Conservation (phyloP, 192 early-diverging fungal species). For the Linnemannia zychae region DNA sequence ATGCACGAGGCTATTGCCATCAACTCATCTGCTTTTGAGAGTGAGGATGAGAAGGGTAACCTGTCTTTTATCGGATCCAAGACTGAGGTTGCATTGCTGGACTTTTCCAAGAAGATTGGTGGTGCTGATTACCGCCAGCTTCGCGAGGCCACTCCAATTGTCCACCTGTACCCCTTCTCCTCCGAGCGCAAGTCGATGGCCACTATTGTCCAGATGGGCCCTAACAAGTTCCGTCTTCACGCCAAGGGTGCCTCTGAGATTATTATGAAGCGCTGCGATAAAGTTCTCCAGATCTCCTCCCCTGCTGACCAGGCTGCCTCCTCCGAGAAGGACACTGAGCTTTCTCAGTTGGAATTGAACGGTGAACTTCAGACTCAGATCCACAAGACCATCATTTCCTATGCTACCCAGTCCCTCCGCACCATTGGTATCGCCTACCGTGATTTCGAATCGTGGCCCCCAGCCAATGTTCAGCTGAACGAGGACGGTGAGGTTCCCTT, state of each 20-base stretch:
- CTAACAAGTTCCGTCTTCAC: constrained; percentile 75
- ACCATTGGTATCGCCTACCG: constrained; percentile 92
- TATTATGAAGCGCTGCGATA: constrained; percentile 75
- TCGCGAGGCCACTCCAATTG: constrained; percentile 70
- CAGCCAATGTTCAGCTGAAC: constrained; percentile 46
- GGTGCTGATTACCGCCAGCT: constrained; percentile 71
- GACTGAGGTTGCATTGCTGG: constrained; percentile 93
- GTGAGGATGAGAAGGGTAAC: constrained; percentile 60
- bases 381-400: constrained; percentile 71
- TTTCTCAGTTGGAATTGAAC: constrained; percentile 52
- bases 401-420: constrained; percentile 85
- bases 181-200: constrained; percentile 95
- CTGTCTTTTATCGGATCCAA: constrained; percentile 89
- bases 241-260: constrained; percentile 96
- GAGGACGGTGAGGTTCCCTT: constrained; percentile 68
- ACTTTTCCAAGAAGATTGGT: constrained; percentile 75
- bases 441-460: constrained; percentile 79
- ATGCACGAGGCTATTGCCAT: constrained; percentile 80
- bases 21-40: constrained; percentile 84
- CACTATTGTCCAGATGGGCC: constrained; percentile 71
- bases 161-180: constrained; percentile 90
- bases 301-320: constrained; percentile 23
- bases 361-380: constrained; percentile 51
- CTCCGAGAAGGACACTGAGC: constrained; percentile 39
- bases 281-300: constrained; percentile 64